phyloP scores from a whole-genome alignment of 73 alveolate genomes.

The Tetrahymena thermophila region DNA sequence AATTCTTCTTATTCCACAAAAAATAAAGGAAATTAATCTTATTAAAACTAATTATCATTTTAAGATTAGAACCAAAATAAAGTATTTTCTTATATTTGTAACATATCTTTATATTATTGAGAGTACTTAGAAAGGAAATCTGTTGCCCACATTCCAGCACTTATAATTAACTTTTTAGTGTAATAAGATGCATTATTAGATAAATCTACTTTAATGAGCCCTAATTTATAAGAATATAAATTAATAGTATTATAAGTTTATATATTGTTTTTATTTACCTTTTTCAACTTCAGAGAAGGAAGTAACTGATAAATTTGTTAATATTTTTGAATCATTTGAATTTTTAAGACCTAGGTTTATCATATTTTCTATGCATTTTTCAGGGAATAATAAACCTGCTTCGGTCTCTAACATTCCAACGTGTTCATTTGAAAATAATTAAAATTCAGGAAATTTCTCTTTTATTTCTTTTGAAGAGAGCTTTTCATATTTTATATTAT shows the following conservation, averaged over 20 bases:
- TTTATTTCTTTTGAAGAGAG: not conserved
- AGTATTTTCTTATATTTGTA: not conserved
- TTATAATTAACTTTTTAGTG: not conserved
- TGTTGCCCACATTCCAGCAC: not conserved
- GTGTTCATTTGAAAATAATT: not conserved
- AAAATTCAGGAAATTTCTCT: not conserved
- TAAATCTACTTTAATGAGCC: not conserved
- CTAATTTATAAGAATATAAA: not conserved
- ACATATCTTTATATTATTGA: not conserved
- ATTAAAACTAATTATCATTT: not conserved
- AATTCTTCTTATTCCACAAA: not conserved
- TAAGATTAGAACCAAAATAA: not conserved
- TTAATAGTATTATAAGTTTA: no score
- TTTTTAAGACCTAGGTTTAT: not conserved
- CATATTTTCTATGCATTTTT: not conserved
- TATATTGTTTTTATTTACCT: not conserved
- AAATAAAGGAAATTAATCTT: not conserved
- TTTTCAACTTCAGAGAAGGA: not conserved
- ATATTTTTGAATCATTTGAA: not conserved
- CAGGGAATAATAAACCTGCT: not conserved
- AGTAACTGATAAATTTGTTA: not conserved
- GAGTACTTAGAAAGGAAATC: not conserved
- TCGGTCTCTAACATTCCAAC: not conserved
- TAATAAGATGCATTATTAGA: not conserved
- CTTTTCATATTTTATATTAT: not conserved